Evolutionary conservation across 305 asterid genomes (phyloP).

Genomic region (Fraxinus xanthoxyloides): DNA sequence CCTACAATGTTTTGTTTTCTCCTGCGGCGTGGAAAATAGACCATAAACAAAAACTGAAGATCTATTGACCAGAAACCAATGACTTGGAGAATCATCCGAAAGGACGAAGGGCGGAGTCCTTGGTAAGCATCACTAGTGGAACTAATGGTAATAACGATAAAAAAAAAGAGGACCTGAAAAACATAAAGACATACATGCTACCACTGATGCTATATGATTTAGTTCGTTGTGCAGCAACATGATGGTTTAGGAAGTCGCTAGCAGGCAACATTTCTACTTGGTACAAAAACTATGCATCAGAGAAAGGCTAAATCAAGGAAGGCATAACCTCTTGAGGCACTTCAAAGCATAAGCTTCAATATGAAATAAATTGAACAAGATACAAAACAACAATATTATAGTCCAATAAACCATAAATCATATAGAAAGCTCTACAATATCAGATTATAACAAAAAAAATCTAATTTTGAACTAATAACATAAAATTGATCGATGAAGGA

Average conservation of each 20-base stretch:
- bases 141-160: background rate
- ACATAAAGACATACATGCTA: background rate
- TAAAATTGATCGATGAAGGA: background rate
- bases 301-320: background rate
- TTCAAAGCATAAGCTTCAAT: background rate
- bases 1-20: background rate
- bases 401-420: background rate
- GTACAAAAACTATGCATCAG: background rate
- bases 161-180: background rate
- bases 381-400: background rate
- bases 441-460: background rate
- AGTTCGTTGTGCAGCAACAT: background rate
- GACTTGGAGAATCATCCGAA: background rate
- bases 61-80: background rate
- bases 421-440: background rate
- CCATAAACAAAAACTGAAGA: background rate
- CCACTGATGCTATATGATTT: background rate
- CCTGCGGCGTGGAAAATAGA: background rate
- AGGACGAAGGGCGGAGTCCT: background rate
- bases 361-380: background rate
- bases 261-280: background rate
- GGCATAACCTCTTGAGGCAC: background rate
- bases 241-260: background rate
- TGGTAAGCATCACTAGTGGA: background rate
- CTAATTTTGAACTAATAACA: background rate